Conservation (phyloP, 2,329 filamentous ascomycete species). For the Fusarium heterosporum region DNA sequence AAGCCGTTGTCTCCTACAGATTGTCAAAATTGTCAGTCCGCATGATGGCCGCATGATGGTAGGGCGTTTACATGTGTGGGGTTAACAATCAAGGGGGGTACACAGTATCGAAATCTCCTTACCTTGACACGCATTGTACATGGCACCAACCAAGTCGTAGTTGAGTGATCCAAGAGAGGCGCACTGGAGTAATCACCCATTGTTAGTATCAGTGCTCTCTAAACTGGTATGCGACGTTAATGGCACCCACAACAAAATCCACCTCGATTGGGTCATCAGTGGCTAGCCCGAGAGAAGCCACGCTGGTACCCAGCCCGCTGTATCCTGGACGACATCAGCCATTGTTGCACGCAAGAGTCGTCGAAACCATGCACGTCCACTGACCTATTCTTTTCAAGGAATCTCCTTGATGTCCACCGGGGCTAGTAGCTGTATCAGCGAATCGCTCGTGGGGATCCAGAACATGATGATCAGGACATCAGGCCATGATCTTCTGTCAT, state of each 20-base stretch:
- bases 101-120: slow-evolving; percentile 36
- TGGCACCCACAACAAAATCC: slow-evolving; percentile 74
- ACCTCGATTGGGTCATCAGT: slow-evolving; percentile 69
- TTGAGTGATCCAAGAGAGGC: slow-evolving; percentile 86
- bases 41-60: slow-evolving; percentile 31
- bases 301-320: slow-evolving; percentile 75
- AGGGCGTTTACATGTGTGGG: slow-evolving; percentile 26
- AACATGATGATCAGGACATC: slow-evolving; percentile 8
- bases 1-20: slow-evolving; percentile 54
- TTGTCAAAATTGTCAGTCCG: slow-evolving; percentile 25
- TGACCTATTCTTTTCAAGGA: slow-evolving; percentile 49
- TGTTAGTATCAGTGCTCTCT: slow-evolving; percentile 35
- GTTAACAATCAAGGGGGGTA: slow-evolving; percentile 20
- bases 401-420: slow-evolving; percentile 51
- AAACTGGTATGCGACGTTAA: slow-evolving; percentile 27
- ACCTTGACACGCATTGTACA: slow-evolving; percentile 69
- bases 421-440: slow-evolving; percentile 46
- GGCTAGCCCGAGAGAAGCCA: slow-evolving; percentile 72
- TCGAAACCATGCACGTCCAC: slow-evolving; percentile 31
- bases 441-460: slow-evolving; percentile 15
- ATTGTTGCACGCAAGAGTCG: slow-evolving; percentile 24
- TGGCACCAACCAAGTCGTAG: slow-evolving; percentile 69
- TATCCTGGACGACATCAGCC: slow-evolving; percentile 66
- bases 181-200: slow-evolving; percentile 59
- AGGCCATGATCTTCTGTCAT: slow-evolving; percentile 5